These are phyloP conservation scores for Pelargonium citronellum DNA, from an alignment of 441 rosid genomes.

Conservation along the genomic window DNA sequence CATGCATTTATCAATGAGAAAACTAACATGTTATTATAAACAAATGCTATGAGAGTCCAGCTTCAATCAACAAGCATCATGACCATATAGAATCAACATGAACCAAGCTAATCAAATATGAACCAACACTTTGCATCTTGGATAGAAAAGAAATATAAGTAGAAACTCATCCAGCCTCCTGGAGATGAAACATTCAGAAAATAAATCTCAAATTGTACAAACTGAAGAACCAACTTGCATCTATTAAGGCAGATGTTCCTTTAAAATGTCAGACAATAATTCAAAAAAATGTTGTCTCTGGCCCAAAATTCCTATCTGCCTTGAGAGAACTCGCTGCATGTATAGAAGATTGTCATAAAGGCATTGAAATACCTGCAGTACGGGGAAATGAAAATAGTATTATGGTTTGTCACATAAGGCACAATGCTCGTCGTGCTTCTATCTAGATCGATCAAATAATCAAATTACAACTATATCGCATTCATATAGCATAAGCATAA, in stretches of 20 bases:
- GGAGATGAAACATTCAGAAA: background rate
- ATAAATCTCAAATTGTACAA: background rate
- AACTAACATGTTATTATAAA: too few species aligned
- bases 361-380: slow-evolving; percentile 45
- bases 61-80: too few species aligned
- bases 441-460: background rate
- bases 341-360: slow-evolving; percentile 30
- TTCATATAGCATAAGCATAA: background rate
- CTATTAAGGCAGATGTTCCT: background rate
- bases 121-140: background rate
- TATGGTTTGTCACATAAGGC: background rate
- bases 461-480: background rate
- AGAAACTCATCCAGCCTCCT: slow-evolving; percentile 14
- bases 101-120: too few species aligned
- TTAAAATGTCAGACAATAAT: background rate
- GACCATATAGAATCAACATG: background rate
- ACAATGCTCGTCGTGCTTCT: background rate
- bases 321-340: slow-evolving; percentile 5
- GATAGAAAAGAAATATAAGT: background rate
- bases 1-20: too few species aligned
- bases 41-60: too few species aligned
- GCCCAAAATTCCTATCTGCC: slow-evolving; percentile 12
- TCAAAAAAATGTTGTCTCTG: background rate
- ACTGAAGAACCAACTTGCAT: background rate
- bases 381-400: background rate